Evolutionary conservation across 169 alveolate genomes (phyloP), one percentile per base, ranked within the genome.

Genomic region (Plasmodium relictum): DNA sequence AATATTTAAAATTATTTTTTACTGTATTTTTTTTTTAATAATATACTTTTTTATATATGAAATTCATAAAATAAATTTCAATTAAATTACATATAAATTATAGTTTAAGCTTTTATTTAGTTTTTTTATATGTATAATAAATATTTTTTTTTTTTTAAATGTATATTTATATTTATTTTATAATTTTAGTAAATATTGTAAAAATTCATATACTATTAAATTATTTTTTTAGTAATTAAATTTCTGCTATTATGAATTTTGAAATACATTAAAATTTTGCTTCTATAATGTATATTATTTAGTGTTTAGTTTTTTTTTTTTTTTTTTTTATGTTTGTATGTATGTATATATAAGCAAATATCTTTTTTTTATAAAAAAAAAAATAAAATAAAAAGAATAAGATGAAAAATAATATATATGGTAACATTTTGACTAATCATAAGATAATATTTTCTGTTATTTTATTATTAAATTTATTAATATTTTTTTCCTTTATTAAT

Each of bases 401-500:
- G 16, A 48, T 9, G 63, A 68, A 80, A 37, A 24, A 52, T 39
- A 52, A 54, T 37, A 26, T 20, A 2, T 54, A 66, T 7, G 73
- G 56, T 12, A 52, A 65, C 18, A 16, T 80, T 12, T 61, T 80
- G 41, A 66, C 63, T 16, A 80, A 80, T 45, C 85, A 80, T 56
- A 41, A 54, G 20, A 18, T 80, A 66, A 68, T 80, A 37, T 80
- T 80, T 59, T 65, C 39, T 56, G 12, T 52, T 37, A 14, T 80
- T 12, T 58, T 80, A 41, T 61, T 80, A 18, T 20, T 80, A 59
- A 80, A 68, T 58, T 37, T 45, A 14, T 42, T 80, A 73, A 66
- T 80, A 12, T 65, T 66, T 31, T n/a, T 68, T 48, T 80, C 90
- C 5, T 80, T 52, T 37, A 68, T 80, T 61, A 80, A 80, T 41